phyloP scores from a whole-genome alignment of 1,139 yeast genomes.

The Nematodospora anomalae region DNA sequence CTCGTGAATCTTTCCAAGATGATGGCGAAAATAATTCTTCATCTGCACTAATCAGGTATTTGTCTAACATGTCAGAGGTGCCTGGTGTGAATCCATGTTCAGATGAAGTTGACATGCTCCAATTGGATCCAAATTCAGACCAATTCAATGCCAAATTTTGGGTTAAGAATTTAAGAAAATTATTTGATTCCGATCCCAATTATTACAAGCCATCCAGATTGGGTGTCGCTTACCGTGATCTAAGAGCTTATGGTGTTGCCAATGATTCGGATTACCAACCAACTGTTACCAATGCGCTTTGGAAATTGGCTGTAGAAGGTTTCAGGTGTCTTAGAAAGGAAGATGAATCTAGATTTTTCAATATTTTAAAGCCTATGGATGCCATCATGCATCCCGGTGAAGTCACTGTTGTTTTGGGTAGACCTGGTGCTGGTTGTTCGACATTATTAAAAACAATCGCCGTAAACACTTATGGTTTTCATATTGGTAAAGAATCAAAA shows the following conservation, averaged over 20 bases:
- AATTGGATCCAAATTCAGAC: slow-evolving; percentile 16
- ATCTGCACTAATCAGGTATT: slow-evolving; percentile 24
- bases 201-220: slow-evolving; percentile 62
- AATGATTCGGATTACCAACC: slow-evolving; percentile 79
- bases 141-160: slow-evolving; percentile 46
- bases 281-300: slow-evolving; percentile 59
- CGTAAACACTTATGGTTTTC: slow-evolving; percentile 45
- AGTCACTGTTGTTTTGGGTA: slow-evolving; percentile 36
- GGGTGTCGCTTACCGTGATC: slow-evolving; percentile 67
- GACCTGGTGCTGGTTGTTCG: slow-evolving; percentile 40
- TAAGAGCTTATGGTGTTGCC: slow-evolving; percentile 75
- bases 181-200: slow-evolving; percentile 6
- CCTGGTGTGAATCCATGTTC: slow-evolving; percentile 47
- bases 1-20: slow-evolving; percentile 30
- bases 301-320: slow-evolving; percentile 21
- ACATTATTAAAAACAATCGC: slow-evolving; percentile 36
- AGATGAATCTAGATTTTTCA: slow-evolving; percentile 26
- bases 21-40: slow-evolving; percentile 28
- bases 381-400: slow-evolving; percentile 35
- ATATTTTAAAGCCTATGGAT: slow-evolving; percentile 37
- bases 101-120: slow-evolving; percentile 11
- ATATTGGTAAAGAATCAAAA: slow-evolving; percentile 44
- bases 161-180: slow-evolving; percentile 66
- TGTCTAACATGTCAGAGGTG: slow-evolving; percentile 53
- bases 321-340: slow-evolving; percentile 45